Evolutionary conservation across 352 stramenopile species (phyloP).

Genomic region (Pythium monospermum): DNA sequence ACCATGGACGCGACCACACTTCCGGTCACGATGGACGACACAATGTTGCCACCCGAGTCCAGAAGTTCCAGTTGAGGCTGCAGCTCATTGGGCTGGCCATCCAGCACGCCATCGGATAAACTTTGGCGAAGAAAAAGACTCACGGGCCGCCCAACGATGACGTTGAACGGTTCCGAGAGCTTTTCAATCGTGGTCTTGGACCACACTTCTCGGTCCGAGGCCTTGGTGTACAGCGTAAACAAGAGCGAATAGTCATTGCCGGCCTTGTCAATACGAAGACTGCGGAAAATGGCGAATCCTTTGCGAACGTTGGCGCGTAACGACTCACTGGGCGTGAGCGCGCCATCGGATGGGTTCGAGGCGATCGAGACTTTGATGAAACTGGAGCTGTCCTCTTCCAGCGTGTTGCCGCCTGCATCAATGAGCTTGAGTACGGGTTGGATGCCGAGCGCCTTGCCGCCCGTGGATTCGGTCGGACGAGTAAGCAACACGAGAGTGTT

Average conservation of each 20-base stretch:
- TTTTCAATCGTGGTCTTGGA: slow-evolving; percentile 45
- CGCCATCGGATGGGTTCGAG: slow-evolving; percentile 63
- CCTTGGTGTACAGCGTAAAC: slow-evolving; percentile 62
- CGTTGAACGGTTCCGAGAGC: slow-evolving; percentile 53
- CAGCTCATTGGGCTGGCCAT: slow-evolving; percentile 67
- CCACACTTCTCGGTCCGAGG: slow-evolving; percentile 31
- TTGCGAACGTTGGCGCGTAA: slow-evolving; percentile 36
- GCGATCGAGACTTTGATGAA: slow-evolving; percentile 56
- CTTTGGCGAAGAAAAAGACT: slow-evolving; percentile 42
- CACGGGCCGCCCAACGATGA: slow-evolving; percentile 44
- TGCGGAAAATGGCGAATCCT: slow-evolving; percentile 63
- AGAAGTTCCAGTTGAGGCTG: slow-evolving; percentile 61
- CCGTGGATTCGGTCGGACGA: slow-evolving; percentile 33
- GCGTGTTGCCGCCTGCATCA: slow-evolving; percentile 63
- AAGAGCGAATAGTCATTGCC: slow-evolving; percentile 68
- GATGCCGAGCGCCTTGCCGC: slow-evolving; percentile 64
- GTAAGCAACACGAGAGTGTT: slow-evolving; percentile 42
- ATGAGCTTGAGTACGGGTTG: slow-evolving; percentile 78
- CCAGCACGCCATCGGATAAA: slow-evolving; percentile 60
- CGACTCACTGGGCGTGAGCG: slow-evolving; percentile 35
- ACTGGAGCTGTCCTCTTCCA: slow-evolving; percentile 64
- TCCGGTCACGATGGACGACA: slow-evolving; percentile 39
- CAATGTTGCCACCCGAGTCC: slow-evolving; percentile 66
- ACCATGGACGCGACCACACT: slow-evolving; percentile 50
- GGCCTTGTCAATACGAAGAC: slow-evolving; percentile 68